Evolutionary conservation across 805 yeast species (phyloP).

Genomic region (Lipomyces oligophaga): DNA sequence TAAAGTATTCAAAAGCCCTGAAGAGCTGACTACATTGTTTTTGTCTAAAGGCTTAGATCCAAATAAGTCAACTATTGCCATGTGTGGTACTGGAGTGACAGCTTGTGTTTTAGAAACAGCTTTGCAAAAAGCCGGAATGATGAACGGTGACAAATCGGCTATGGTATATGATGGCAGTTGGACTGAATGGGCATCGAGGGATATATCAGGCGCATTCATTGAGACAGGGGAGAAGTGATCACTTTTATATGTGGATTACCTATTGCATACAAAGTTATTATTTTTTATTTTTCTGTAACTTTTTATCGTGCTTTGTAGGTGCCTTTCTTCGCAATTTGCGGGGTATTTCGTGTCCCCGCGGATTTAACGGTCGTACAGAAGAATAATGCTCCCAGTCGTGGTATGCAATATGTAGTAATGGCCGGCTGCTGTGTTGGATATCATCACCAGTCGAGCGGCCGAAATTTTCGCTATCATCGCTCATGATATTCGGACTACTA

Average conservation of each 20-base stretch:
- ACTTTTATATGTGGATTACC: no score
- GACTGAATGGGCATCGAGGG: slow-evolving; percentile 73
- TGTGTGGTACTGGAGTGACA: slow-evolving; percentile 97
- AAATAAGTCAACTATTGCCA: slow-evolving; percentile 66
- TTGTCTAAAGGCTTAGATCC: slow-evolving; percentile 41
- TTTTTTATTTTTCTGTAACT: no score
- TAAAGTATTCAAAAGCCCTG: slow-evolving; percentile 47
- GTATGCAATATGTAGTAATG: slow-evolving; percentile 40
- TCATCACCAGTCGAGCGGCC: no score
- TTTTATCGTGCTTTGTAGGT: no score
- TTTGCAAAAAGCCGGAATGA: slow-evolving; percentile 45
- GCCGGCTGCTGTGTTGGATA: neutral
- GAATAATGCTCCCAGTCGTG: slow-evolving; percentile 47
- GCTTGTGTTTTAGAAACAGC: slow-evolving; percentile 85
- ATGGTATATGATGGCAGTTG: slow-evolving; percentile 67
- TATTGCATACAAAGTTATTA: no score
- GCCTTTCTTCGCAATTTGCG: no score
- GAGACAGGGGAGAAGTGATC: slow-evolving; percentile 42
- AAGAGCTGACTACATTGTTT: slow-evolving; percentile 49
- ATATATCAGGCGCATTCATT: slow-evolving; percentile 53
- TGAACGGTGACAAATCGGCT: slow-evolving; percentile 43
- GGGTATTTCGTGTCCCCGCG: no score
- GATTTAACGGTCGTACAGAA: no score
- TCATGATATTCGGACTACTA: no score
- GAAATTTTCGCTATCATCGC: no score